Evolutionary conservation across 2,329 filamentous ascomycete genomes (phyloP).

Genomic region (Juglanconis oblonga): DNA sequence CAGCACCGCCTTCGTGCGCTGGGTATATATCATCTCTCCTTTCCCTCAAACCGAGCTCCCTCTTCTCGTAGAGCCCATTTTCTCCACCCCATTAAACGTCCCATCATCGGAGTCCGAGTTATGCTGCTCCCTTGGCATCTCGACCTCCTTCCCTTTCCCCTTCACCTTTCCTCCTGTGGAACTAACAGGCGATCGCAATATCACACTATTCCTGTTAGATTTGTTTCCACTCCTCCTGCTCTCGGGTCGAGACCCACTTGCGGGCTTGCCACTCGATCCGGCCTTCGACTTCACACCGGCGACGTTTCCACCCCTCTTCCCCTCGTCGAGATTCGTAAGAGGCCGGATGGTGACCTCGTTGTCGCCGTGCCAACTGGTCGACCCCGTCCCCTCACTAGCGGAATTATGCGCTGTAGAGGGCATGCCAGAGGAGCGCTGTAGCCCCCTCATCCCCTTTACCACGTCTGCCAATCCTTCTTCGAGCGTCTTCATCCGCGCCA

Average conservation of each 20-base stretch:
- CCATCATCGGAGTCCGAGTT: constrained; percentile 25
- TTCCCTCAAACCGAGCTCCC: constrained; percentile 41
- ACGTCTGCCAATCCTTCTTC: constrained; percentile 89
- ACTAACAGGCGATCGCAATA: constrained; percentile 32
- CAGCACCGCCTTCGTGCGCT: background rate
- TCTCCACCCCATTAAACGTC: constrained; percentile 6
- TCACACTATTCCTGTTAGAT: constrained; percentile 18
- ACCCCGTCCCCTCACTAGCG: constrained; percentile 25
- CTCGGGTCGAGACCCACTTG: constrained; percentile 28
- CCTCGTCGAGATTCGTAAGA: constrained; percentile 30
- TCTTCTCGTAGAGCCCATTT: constrained; percentile 26
- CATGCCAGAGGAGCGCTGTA: constrained; percentile 43
- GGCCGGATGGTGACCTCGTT: background rate
- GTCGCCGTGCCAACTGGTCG: constrained; percentile 13
- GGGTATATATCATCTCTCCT: background rate
- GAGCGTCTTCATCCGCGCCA: constrained; percentile 88
- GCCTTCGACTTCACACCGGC: constrained; percentile 24
- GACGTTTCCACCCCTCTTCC: constrained; percentile 22
- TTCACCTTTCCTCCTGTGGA: constrained; percentile 28
- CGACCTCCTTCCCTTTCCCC: constrained; percentile 48
- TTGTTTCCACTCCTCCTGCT: constrained; percentile 40
- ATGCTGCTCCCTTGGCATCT: constrained; percentile 45
- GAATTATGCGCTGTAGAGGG: constrained; percentile 51
- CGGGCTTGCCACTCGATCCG: constrained; percentile 22
- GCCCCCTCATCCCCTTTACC: constrained; percentile 72